Percentiles rank a stretch among this genome's conserved stretches.
phyloP scores from a whole-genome alignment of 192 early-diverging fungal species.

The Chytriomyces hyalinus region DNA sequence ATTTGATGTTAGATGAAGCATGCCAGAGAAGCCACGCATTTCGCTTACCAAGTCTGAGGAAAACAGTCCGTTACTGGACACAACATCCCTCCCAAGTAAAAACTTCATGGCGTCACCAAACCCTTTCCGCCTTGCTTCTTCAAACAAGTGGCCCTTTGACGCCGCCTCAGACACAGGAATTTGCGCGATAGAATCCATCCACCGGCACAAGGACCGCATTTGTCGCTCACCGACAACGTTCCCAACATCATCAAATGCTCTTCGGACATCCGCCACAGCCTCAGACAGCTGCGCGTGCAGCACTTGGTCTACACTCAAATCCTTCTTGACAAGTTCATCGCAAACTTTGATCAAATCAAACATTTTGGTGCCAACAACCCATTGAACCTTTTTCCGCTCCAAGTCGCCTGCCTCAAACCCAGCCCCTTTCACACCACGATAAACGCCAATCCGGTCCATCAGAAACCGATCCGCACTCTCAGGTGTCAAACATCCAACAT shows the following conservation, averaged over 20 bases:
- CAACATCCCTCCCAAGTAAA: conserved; percentile 12
- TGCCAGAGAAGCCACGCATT: neutral
- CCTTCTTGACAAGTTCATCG: conserved; percentile 33
- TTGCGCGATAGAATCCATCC: neutral
- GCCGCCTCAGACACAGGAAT: neutral
- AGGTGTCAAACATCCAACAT: conserved; percentile 11
- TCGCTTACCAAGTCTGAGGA: conserved; percentile 16
- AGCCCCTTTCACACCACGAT: neutral
- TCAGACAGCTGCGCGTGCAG: neutral
- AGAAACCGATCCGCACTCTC: conserved; percentile 17
- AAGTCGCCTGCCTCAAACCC: neutral
- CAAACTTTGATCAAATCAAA: conserved; percentile 23
- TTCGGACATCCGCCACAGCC: neutral
- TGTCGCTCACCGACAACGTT: neutral
- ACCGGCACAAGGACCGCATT: neutral
- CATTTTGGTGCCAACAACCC: conserved; percentile 24
- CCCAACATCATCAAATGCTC: neutral
- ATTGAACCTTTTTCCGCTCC: neutral
- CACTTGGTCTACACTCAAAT: neutral
- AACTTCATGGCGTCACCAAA: conserved; percentile 8
- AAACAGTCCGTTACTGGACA: conserved; percentile 18
- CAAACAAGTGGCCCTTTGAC: neutral
- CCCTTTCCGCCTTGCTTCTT: conserved; percentile 5
- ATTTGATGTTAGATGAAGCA: neutral
- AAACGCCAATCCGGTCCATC: neutral